Percentiles rank a stretch among this genome's conserved stretches.
phyloP scores from a whole-genome alignment of 129 eudicot species.

The Calendula officinalis region DNA sequence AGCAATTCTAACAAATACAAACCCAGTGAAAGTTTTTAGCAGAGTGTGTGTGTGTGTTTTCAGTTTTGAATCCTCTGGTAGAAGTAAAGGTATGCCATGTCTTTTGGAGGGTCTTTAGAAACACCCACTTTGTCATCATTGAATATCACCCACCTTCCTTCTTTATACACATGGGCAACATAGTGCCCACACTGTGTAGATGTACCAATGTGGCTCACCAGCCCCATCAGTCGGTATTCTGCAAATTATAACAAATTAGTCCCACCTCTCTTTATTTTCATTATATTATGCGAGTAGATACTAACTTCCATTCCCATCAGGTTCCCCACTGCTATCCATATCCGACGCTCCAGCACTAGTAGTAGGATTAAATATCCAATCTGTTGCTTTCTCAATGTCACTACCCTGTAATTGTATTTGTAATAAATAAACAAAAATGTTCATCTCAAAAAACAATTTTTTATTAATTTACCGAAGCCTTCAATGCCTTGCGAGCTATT shows the following conservation, averaged over 20 bases:
- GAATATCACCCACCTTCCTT: conserved; percentile 89
- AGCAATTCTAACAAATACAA: conserved; percentile 10
- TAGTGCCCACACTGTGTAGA: conserved; percentile 97
- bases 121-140: conserved; percentile 91
- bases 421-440: neutral
- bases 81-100: conserved; percentile 95
- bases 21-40: conserved; percentile 12
- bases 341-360: conserved; percentile 36
- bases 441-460: neutral
- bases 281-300: neutral
- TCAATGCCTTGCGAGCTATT: conserved; percentile 70
- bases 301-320: conserved; percentile 97
- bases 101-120: conserved; percentile 90
- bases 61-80: conserved; percentile 67
- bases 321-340: conserved; percentile 70
- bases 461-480: conserved; percentile 60
- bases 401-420: conserved; percentile 47
- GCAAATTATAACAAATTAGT: conserved; percentile 11
- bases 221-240: conserved; percentile 88
- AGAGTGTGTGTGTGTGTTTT: neutral
- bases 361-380: conserved; percentile 70
- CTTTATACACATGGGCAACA: conserved; percentile 86
- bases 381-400: conserved; percentile 89
- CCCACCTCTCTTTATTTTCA: neutral
- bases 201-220: conserved; percentile 97